Conservation (phyloP, 2,329 filamentous ascomycete genomes). For the Trichoderma sp. region DNA sequence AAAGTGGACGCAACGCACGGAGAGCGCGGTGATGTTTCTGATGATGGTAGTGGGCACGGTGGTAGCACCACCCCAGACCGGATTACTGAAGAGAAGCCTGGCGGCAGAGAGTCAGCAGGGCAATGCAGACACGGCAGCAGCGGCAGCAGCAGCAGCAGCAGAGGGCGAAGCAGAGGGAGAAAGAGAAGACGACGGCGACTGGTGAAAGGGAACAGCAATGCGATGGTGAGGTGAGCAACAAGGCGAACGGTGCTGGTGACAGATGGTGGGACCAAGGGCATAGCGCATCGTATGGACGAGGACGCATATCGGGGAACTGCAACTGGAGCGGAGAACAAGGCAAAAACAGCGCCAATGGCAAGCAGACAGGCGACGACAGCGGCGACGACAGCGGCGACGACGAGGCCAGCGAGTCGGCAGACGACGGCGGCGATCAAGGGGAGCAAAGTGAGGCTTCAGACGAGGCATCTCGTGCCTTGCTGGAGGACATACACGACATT, state of each 20-base stretch:
- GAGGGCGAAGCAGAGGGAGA: background rate
- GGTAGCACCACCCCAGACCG: conserved; percentile 49
- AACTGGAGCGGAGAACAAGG: background rate
- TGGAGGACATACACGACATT: conserved; percentile 44
- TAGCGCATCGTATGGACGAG: background rate
- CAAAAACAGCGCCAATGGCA: background rate
- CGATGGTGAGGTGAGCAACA: background rate
- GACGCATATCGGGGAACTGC: background rate
- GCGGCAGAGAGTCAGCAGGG: conserved; percentile 10
- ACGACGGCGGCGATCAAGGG: background rate
- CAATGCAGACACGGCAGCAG: background rate
- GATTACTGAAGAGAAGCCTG: conserved; percentile 60
- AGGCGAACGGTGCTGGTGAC: background rate
- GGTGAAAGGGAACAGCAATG: background rate
- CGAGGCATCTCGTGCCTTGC: background rate
- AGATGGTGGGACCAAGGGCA: background rate
- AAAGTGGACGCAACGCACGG: conserved; percentile 48
- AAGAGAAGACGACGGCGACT: background rate
- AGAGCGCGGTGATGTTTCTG: conserved; percentile 54
- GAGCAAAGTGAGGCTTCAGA: background rate
- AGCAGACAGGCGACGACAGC: background rate
- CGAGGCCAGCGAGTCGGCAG: background rate
- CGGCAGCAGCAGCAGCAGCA: no score
- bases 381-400: background rate
- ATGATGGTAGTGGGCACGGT: conserved; percentile 53